phyloP scores from a whole-genome alignment of 768 basidiomycete genomes.

The Tubosaeta sp. region DNA sequence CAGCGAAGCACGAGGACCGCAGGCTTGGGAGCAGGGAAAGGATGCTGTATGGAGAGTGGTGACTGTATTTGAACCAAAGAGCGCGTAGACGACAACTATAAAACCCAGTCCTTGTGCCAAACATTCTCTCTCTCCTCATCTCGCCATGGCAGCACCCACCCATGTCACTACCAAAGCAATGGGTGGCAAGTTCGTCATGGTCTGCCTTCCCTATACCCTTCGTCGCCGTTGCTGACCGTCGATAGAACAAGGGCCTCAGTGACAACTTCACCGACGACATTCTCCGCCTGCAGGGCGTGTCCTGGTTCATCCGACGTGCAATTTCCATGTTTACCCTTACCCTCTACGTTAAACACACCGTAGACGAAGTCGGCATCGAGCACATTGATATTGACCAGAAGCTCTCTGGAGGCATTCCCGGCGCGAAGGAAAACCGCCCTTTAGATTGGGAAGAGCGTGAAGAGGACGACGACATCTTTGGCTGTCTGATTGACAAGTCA shows the following conservation, averaged over 20 bases:
- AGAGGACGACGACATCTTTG: conserved; percentile 62
- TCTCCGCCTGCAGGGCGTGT: conserved; percentile 64
- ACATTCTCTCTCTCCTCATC: background rate
- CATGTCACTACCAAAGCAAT: conserved; percentile 57
- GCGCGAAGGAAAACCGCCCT: conserved; percentile 52
- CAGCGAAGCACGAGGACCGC: conserved; percentile 68
- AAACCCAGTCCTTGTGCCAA: background rate
- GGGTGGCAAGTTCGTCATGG: conserved; percentile 61
- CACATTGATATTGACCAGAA: conserved; percentile 65
- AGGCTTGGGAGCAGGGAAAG: conserved; percentile 85
- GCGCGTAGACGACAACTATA: background rate
- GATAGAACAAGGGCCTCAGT: conserved; percentile 65
- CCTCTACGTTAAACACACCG: conserved; percentile 60
- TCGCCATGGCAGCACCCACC: conserved; percentile 61
- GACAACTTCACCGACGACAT: conserved; percentile 60
- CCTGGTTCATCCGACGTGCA: conserved; percentile 65
- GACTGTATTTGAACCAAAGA: conserved; percentile 49
- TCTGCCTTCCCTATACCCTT: conserved; percentile 24
- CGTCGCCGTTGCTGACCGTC: background rate
- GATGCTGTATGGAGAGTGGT: conserved; percentile 76
- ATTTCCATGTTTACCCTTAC: conserved; percentile 57
- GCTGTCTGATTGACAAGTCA: conserved; percentile 50
- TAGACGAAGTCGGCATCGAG: conserved; percentile 54
- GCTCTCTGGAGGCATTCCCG: conserved; percentile 58
- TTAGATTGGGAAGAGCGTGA: conserved; percentile 52